Evolutionary conservation across 75 land plant genomes (phyloP).

Genomic region (Selaginella moellendorffii): DNA sequence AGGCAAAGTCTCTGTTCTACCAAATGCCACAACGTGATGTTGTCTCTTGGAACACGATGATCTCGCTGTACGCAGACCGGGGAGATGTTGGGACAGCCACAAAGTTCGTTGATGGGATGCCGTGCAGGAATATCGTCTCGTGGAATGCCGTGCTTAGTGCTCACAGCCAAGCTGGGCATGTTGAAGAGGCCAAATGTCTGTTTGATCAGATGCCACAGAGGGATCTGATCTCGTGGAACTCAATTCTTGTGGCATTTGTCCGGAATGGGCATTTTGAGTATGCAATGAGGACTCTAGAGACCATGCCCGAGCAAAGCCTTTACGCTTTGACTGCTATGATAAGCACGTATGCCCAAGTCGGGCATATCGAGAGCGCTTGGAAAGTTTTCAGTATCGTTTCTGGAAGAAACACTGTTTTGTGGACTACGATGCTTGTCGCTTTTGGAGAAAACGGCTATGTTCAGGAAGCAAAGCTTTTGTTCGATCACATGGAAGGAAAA

Average conservation of each 20-base stretch:
- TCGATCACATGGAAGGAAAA: slow-evolving; percentile 15
- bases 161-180: background rate
- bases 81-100: background rate
- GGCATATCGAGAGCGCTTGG: too few species aligned
- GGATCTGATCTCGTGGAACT: too few species aligned
- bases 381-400: too few species aligned
- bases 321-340: too few species aligned
- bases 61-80: background rate
- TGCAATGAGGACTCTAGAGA: too few species aligned
- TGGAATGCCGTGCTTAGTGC: background rate
- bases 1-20: background rate
- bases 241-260: too few species aligned
- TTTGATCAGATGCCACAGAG: too few species aligned
- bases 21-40: background rate
- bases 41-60: background rate
- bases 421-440: too few species aligned
- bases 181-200: background rate
- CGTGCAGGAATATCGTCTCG: background rate
- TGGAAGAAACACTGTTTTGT: too few species aligned
- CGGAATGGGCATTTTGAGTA: too few species aligned
- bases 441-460: slow-evolving; percentile 30
- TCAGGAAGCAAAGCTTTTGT: slow-evolving; percentile 25
- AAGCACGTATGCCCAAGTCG: too few species aligned
- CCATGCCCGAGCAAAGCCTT: too few species aligned
- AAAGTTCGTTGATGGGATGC: background rate